Evolutionary conservation across 2,329 filamentous ascomycete species (phyloP).

Genomic region (Aspergillus thermomutatus): DNA sequence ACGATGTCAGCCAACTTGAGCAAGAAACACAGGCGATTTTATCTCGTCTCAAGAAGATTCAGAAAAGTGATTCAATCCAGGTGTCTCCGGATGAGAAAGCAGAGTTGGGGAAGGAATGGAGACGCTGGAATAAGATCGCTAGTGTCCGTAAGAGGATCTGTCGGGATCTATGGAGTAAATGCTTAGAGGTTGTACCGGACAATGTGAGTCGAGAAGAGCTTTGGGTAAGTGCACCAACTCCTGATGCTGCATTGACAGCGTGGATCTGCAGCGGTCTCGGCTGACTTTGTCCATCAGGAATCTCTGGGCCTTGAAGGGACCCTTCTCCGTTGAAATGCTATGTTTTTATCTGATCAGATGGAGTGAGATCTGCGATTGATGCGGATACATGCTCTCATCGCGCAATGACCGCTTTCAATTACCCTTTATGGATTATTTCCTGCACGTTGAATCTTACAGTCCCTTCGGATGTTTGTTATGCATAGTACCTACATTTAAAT

Average conservation of each 20-base stretch:
- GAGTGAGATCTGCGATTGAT: background rate
- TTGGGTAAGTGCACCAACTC: constrained; percentile 38
- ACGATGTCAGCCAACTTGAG: constrained; percentile 43
- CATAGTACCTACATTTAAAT: background rate
- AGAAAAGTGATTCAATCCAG: constrained; percentile 37
- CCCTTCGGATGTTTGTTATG: background rate
- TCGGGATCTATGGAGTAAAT: constrained; percentile 49
- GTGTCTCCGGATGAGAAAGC: constrained; percentile 49
- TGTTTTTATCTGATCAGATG: background rate
- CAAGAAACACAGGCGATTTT: constrained; percentile 42
- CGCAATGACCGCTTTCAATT: background rate
- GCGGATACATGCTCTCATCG: background rate
- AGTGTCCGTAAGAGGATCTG: constrained; percentile 47
- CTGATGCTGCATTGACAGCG: background rate
- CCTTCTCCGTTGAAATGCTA: constrained; percentile 19
- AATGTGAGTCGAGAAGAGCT: constrained; percentile 47
- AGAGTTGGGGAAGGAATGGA: constrained; percentile 46
- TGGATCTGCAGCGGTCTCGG: constrained; percentile 3
- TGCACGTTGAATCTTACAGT: background rate
- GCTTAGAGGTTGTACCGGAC: constrained; percentile 48
- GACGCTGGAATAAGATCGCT: constrained; percentile 41
- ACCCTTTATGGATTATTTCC: background rate
- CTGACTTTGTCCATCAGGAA: constrained; percentile 23
- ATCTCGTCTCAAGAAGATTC: constrained; percentile 40
- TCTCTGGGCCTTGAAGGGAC: constrained; percentile 37